phyloP scores from a whole-genome alignment of 495 filamentous ascomycete species.

The Neurospora sp. region DNA sequence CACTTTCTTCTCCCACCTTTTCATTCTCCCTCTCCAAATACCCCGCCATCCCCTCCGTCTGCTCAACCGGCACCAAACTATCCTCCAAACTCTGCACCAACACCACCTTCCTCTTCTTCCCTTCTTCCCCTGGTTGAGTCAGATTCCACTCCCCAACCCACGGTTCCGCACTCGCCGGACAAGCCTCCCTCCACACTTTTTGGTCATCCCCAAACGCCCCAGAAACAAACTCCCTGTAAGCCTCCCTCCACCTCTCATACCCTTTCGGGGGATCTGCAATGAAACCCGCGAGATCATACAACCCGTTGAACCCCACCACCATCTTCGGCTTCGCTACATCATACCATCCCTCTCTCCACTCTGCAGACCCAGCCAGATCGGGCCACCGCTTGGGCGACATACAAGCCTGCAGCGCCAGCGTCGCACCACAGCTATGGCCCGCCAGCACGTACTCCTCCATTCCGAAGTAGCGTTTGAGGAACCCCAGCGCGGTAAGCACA shows the following conservation, averaged over 20 bases:
- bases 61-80: constrained; percentile 21
- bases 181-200: constrained; percentile 40
- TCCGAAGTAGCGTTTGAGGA: constrained; percentile 41
- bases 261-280: constrained; percentile 8
- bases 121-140: not conserved
- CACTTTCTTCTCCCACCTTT: not conserved
- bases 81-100: constrained; percentile 26
- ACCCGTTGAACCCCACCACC: constrained; percentile 43
- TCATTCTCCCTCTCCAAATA: constrained; percentile 5
- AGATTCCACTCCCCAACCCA: constrained; percentile 17
- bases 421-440: constrained; percentile 71
- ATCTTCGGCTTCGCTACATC: constrained; percentile 8
- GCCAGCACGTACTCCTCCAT: constrained; percentile 48
- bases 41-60: constrained; percentile 17
- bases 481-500: constrained; percentile 49
- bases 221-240: constrained; percentile 50
- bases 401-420: constrained; percentile 58
- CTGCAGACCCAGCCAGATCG: no score
- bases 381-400: constrained; percentile 30
- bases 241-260: constrained; percentile 34
- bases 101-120: constrained; percentile 18
- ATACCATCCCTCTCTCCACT: no score
- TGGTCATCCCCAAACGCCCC: constrained; percentile 54
- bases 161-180: constrained; percentile 29
- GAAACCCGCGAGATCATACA: constrained; percentile 54